Evolutionary conservation across 2,329 filamentous ascomycete genomes (phyloP).

Genomic region (Cordyceps cicadae): DNA sequence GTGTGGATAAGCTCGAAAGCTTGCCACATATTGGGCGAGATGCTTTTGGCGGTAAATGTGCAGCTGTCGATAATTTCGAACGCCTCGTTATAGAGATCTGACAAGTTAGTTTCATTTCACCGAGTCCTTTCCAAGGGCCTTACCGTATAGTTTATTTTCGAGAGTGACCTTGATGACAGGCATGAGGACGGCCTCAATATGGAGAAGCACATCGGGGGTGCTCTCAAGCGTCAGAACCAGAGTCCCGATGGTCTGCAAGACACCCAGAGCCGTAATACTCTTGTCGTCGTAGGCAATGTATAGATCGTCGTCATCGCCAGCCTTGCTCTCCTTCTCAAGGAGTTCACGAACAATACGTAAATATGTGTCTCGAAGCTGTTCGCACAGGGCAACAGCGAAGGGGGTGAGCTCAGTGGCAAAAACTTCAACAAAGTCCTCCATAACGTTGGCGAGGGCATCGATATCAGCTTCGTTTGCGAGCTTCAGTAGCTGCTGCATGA

Average conservation of each 20-base stretch:
- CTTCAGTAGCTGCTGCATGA: slow-evolving; percentile 98
- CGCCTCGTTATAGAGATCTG: slow-evolving; percentile 91
- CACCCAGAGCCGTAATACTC: slow-evolving; percentile 93
- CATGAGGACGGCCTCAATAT: slow-evolving; percentile 94
- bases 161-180: slow-evolving; percentile 93
- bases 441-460: slow-evolving; percentile 92
- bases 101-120: not conserved
- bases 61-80: slow-evolving; percentile 99
- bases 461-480: slow-evolving; percentile 97
- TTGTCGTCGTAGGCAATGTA: slow-evolving; percentile 97
- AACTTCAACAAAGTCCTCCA: slow-evolving; percentile 99
- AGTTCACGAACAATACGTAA: slow-evolving; percentile 87
- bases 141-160: slow-evolving; percentile 93
- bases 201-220: slow-evolving; percentile 87
- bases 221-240: slow-evolving; percentile 94
- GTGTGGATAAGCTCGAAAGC: slow-evolving; percentile 94
- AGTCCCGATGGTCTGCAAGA: slow-evolving; percentile 94
- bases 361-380: slow-evolving; percentile 94
- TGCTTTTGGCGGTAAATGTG: slow-evolving; percentile 93
- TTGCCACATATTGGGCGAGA: slow-evolving; percentile 96
- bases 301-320: slow-evolving; percentile 65
- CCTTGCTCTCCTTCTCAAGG: slow-evolving; percentile 75
- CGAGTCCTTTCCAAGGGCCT: slow-evolving; percentile 15
- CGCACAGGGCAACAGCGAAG: slow-evolving; percentile 90
- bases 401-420: slow-evolving; percentile 96